phyloP scores from a whole-genome alignment of 2,329 filamentous ascomycete genomes.

The Trichoderma breve region DNA sequence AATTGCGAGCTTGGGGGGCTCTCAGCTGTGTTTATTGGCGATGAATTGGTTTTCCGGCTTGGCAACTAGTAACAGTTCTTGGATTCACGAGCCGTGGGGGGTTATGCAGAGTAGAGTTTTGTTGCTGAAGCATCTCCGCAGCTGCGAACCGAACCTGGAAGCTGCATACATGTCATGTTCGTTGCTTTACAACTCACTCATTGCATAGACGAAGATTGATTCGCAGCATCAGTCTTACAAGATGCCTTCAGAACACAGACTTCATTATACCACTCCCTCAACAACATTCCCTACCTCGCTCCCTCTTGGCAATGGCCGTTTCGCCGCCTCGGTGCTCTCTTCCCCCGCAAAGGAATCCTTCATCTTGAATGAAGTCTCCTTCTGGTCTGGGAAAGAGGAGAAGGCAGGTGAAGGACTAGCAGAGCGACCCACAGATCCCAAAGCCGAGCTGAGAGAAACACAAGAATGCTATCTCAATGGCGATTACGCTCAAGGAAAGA shows the following conservation, averaged over 20 bases:
- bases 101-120: background rate
- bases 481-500: slow-evolving; percentile 4
- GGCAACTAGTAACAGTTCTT: background rate
- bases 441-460: slow-evolving; percentile 18
- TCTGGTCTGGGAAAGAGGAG: slow-evolving; percentile 12
- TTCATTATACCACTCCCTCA: slow-evolving; percentile 7
- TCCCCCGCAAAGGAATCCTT: slow-evolving; percentile 6
- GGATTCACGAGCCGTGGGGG: background rate
- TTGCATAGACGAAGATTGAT: background rate
- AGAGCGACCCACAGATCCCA: background rate
- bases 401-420: slow-evolving; percentile 1
- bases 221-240: background rate
- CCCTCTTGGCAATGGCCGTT: slow-evolving; percentile 16
- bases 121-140: background rate
- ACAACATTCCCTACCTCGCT: slow-evolving; percentile 16
- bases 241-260: slow-evolving; percentile 17
- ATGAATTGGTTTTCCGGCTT: background rate
- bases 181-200: background rate
- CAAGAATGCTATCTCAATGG: slow-evolving; percentile 13
- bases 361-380: slow-evolving; percentile 19
- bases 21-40: background rate
- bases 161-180: background rate
- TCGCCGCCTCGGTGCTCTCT: slow-evolving; percentile 16
- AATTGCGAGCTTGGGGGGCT: background rate
- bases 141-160: background rate